Conservation (phyloP, 768 basidiomycete genomes). For the Tylopilus vinaceipallidus region DNA sequence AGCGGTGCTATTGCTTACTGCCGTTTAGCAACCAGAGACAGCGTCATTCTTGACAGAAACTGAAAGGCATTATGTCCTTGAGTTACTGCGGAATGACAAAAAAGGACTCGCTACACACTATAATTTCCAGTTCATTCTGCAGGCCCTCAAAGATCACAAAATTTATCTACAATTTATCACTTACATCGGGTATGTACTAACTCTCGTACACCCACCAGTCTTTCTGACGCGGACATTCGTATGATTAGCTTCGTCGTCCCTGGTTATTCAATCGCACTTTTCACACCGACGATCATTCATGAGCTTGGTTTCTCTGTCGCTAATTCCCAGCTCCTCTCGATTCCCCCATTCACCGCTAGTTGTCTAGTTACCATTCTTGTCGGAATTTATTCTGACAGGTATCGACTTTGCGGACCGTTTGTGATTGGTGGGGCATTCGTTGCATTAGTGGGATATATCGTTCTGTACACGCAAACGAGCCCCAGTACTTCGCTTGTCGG, state of each 20-base stretch:
- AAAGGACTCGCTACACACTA: slow-evolving; percentile 45
- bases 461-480: slow-evolving; percentile 38
- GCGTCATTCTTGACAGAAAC: slow-evolving; percentile 29
- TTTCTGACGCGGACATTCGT: slow-evolving; percentile 4
- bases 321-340: slow-evolving; percentile 45
- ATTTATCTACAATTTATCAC: slow-evolving; percentile 31
- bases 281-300: slow-evolving; percentile 46
- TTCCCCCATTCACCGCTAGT: slow-evolving; percentile 45
- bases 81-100: slow-evolving; percentile 42
- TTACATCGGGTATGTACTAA: slow-evolving; percentile 37
- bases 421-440: slow-evolving; percentile 41
- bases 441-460: slow-evolving; percentile 49
- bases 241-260: slow-evolving; percentile 40
- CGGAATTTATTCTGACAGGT: slow-evolving; percentile 42
- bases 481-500: slow-evolving; percentile 40
- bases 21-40: slow-evolving; percentile 8
- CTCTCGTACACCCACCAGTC: background rate
- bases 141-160: slow-evolving; percentile 47
- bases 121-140: slow-evolving; percentile 43
- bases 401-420: slow-evolving; percentile 47
- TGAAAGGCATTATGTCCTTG: slow-evolving; percentile 40
- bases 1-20: background rate
- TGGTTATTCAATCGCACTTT: slow-evolving; percentile 44
- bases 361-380: slow-evolving; percentile 38
- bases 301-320: slow-evolving; percentile 49